Evolutionary conservation across 257 asterid species (phyloP).

Genomic region (Orobanche coerulescens): DNA sequence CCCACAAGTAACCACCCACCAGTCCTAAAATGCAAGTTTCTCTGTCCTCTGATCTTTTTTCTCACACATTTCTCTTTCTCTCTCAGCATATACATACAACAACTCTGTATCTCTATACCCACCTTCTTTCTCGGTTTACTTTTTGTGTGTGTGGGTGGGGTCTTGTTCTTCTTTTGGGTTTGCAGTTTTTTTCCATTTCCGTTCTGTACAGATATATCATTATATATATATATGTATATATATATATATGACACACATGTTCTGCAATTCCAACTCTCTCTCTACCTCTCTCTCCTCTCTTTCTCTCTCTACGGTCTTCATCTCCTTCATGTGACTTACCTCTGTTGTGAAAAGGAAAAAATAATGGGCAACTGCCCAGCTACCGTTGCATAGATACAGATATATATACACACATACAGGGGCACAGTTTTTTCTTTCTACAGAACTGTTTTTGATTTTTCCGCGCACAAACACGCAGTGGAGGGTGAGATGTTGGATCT

Average conservation of each 20-base stretch:
- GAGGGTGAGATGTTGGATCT: constrained; percentile 73
- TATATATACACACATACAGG: neutral
- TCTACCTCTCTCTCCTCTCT: constrained; percentile 15
- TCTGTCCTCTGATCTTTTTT: constrained; percentile 24
- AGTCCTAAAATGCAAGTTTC: constrained; percentile 30
- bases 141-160: constrained; percentile 5
- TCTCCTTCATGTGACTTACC: constrained; percentile 26
- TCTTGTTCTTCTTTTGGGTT: neutral
- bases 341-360: neutral
- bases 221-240: neutral
- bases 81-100: constrained; percentile 16
- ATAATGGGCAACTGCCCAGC: constrained; percentile 31
- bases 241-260: neutral
- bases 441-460: neutral
- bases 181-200: neutral
- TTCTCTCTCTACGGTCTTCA: constrained; percentile 22
- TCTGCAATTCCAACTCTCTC: constrained; percentile 12
- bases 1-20: constrained; percentile 20
- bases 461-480: constrained; percentile 16
- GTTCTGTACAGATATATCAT: neutral
- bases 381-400: constrained; percentile 4
- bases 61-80: constrained; percentile 21
- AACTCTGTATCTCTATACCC: constrained; percentile 18
- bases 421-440: neutral
- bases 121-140: constrained; percentile 12